These are phyloP conservation scores for Microdochium paspali DNA, from an alignment of 2,329 filamentous ascomycete genomes.

Conservation along the genomic window DNA sequence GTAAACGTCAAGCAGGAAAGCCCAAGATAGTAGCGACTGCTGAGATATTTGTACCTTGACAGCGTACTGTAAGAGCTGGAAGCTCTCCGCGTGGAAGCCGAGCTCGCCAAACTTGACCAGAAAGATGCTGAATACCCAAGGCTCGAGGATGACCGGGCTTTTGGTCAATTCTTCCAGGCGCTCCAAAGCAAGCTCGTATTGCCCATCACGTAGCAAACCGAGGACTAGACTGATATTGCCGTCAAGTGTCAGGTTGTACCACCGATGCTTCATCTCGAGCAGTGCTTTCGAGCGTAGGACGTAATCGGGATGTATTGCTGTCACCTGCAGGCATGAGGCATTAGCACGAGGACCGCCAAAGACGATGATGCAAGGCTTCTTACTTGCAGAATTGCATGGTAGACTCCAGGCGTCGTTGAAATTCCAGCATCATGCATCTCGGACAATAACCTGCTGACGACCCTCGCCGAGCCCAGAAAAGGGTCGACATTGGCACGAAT, in stretches of 20 bases:
- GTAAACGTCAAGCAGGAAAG: slow-evolving; percentile 67
- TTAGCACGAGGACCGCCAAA: background rate
- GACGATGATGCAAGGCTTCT: slow-evolving; percentile 4
- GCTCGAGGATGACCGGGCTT: slow-evolving; percentile 42
- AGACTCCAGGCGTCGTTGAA: slow-evolving; percentile 54
- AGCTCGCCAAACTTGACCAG: slow-evolving; percentile 63
- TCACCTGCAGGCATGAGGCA: slow-evolving; percentile 32
- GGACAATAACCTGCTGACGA: slow-evolving; percentile 52
- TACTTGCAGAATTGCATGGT: slow-evolving; percentile 63
- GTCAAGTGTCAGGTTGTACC: slow-evolving; percentile 53
- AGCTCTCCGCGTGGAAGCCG: slow-evolving; percentile 68
- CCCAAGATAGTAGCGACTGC: slow-evolving; percentile 48
- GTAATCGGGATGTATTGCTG: slow-evolving; percentile 82
- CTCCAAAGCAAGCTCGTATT: slow-evolving; percentile 71
- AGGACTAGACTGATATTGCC: slow-evolving; percentile 60
- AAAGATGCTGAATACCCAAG: slow-evolving; percentile 74
- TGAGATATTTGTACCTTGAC: slow-evolving; percentile 28
- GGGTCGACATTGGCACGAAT: slow-evolving; percentile 62
- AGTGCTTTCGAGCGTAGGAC: slow-evolving; percentile 63
- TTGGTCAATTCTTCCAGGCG: slow-evolving; percentile 58
- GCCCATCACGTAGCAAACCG: slow-evolving; percentile 69
- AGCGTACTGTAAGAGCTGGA: slow-evolving; percentile 56
- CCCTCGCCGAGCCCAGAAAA: slow-evolving; percentile 53
- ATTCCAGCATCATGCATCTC: slow-evolving; percentile 61
- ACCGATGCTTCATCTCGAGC: slow-evolving; percentile 62